A percentile compares a stretch with the other conserved stretches of the same genome.
Conservation (phyloP, 371 early-diverging fungal species). For the Phascolomyces articulosus region DNA sequence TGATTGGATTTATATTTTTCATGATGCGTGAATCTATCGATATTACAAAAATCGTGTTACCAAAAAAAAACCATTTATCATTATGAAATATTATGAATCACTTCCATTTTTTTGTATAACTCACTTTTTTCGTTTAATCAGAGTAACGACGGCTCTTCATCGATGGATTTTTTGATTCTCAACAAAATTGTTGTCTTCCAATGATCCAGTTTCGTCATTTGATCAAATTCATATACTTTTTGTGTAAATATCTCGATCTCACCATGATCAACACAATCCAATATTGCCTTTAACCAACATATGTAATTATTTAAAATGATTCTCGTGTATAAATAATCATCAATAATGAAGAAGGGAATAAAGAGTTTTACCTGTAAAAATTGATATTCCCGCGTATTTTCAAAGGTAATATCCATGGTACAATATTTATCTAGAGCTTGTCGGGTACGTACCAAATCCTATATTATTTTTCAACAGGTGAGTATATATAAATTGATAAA, state of each 20-base stretch:
- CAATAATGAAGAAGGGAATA: no score
- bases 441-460: conserved; percentile 77
- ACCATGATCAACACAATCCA: conserved; percentile 75
- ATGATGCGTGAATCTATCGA: no score
- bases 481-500: no score
- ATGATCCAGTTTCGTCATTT: conserved; percentile 86
- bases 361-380: conserved; percentile 78
- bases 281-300: conserved; percentile 63
- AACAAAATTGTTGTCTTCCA: conserved; percentile 95
- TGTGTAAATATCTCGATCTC: conserved; percentile 85
- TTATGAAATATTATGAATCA: no score
- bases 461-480: neutral
- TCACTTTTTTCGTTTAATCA: no score
- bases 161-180: conserved; percentile 87
- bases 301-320: neutral
- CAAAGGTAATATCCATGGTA: conserved; percentile 86
- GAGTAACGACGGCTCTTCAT: conserved; percentile 47
- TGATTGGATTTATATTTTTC: no score
- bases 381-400: conserved; percentile 82
- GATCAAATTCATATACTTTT: conserved; percentile 82
- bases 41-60: no score
- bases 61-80: no score
- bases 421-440: conserved; percentile 80
- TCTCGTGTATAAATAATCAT: neutral
- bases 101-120: no score